These are phyloP conservation scores for Erigeron canadensis DNA, from an alignment of 129 eudicot species.

Conservation along the genomic window DNA sequence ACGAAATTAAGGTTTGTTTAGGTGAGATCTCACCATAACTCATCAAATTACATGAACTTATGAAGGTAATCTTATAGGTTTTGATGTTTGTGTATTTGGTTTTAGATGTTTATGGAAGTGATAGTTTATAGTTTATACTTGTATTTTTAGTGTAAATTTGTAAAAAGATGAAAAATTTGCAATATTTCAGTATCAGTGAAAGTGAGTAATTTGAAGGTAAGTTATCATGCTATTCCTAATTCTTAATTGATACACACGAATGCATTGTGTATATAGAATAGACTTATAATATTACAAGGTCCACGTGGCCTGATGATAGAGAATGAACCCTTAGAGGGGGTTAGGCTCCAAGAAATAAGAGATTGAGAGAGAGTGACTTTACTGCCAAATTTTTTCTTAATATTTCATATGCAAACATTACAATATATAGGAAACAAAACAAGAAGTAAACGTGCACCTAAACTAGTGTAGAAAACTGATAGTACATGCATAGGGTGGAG, in stretches of 20 bases:
- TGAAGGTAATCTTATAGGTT: background rate
- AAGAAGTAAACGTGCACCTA: no score
- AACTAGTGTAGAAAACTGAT: no score
- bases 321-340: no score
- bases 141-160: constrained; percentile 3
- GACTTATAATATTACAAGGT: background rate
- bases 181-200: background rate
- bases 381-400: no score
- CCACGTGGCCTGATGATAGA: background rate
- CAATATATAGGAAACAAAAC: no score
- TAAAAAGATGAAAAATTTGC: background rate
- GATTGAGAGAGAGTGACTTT: no score
- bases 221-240: background rate
- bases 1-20: no score
- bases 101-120: constrained; percentile 13
- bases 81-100: constrained; percentile 1
- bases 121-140: background rate
- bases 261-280: background rate
- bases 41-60: no score
- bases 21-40: no score
- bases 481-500: no score
- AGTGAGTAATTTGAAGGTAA: background rate
- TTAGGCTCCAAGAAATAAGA: no score
- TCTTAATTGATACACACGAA: background rate
- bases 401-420: no score